Base-by-base conservation (phyloP, 2,329 filamentous ascomycete genomes). In the Fusarium caatingaense region DNA sequence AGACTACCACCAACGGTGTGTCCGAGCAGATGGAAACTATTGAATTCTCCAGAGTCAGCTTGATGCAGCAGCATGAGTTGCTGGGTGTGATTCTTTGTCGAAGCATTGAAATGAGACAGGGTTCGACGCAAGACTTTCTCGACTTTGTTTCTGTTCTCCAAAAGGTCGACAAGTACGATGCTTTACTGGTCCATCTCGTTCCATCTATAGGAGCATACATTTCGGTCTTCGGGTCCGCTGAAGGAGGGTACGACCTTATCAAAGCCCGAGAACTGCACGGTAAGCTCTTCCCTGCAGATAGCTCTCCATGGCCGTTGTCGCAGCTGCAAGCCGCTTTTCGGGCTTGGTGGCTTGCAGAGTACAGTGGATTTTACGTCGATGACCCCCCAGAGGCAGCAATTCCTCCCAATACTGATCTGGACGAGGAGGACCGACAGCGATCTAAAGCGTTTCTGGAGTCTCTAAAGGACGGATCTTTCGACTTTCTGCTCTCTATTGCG, bases 281-380 rank as follows among this genome's bases (percentile, higher is more conserved):
- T 16, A 83, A 89, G 37, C 85, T 98, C 23, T 89, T 91, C 70
- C 86, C 87, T 40, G 83, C 88, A 47, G 92, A 94, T 51, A 88
- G 89, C 64, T 84, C 91, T 44, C 82, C 86, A 18, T 97, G 94
- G 92, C 84, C 87, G 23, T 79, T 97, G 41, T 85, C 90, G 18
- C 91, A 91, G 72, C 86, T 98, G 15, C 91, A 94, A 73, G 93
- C 94, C 47, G 91, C 93, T 6, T 87, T 94, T 15, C 87, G 89
- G 57, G 88, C 91, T 7, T 94, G 93, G 87, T 99, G 96, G 96
- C 86, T 98, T 48, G 91, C 93, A 32, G 94, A 98, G 76, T 98
- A 98, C 80, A 96, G 93, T 71, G 93, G 93, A 5, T 93, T 93
- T 84, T 97, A 94, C 77, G 86, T 93, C 61, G 93, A 97, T 72